Evolutionary conservation across 768 basidiomycete species (phyloP), one percentile per base, ranked within the genome.

Genomic region (Fomitopsis pulvina): DNA sequence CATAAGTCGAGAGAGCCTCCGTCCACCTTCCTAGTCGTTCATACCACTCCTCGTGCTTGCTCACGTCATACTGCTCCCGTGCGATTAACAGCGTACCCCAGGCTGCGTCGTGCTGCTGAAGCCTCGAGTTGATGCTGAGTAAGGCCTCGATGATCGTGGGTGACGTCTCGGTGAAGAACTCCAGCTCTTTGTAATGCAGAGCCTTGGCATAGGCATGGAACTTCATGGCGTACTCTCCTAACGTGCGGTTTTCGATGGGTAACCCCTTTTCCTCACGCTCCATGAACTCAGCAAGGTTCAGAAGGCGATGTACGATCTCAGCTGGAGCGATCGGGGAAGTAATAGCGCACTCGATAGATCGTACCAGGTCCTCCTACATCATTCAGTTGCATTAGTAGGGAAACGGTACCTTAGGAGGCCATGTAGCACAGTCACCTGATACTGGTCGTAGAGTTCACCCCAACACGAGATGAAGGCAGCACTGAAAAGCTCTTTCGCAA

Each of bases 391-490:
- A 8, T 32, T 20, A 43, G 18, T 46, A 41, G 41, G 11, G 14
- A 10, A 9, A 41, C 21, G 21, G 10, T 11, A 4, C 3, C 16
- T 37, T n/a, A 39, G 11, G 16, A 27, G 11, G 9, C 6, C 20
- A 22, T 9, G 18, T 43, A n/a, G n/a, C n/a, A 48, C 40, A 59
- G 76, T 25, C 59, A 92, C 94, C 78, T 97, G 95, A 67, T 97
- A 98, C 62, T 91, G 86, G 46, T 97, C 94, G 60, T 93, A 98
- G 6, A 99, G 71, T 58, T 96, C 92, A 0, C 82, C 79, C 95
- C 96, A 99, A 56, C 96, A 99, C 4, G 94, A 97, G 16, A 98
- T 78, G 68, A 99, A 99, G 0, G 96, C 96, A 3, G 94, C 92
- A 64, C 98, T 98, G 76, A 97, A 98, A 10, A 99, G 71, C 61